A percentile compares a stretch with the other conserved stretches of the same genome.
phyloP scores from a whole-genome alignment of 1,284 basidiomycete genomes.

The Hypsizygus ulmarius region DNA sequence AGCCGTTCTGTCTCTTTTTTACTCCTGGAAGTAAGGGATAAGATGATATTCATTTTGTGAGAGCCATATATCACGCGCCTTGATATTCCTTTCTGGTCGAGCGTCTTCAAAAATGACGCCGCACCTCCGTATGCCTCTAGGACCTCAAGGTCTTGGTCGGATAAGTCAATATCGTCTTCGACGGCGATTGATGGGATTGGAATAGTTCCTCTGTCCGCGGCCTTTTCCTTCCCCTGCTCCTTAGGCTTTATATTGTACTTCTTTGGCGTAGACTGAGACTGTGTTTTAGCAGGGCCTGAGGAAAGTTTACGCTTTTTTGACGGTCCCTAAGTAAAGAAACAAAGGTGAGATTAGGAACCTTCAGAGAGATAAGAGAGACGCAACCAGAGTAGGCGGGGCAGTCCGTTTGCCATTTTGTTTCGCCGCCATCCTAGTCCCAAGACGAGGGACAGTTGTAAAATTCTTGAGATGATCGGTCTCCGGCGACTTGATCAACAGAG shows the following conservation, averaged over 20 bases:
- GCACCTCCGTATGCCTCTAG: constrained; percentile 57
- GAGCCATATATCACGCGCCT: constrained; percentile 43
- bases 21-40: constrained; percentile 50
- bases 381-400: constrained; percentile 34
- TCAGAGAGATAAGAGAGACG: not conserved
- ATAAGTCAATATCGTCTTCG: constrained; percentile 50
- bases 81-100: constrained; percentile 72
- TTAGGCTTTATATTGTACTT: constrained; percentile 33
- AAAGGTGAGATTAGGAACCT: not conserved
- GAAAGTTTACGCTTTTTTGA: constrained; percentile 49
- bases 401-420: constrained; percentile 35
- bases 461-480: too few species aligned
- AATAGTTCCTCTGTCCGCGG: constrained; percentile 56
- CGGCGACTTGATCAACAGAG: too few species aligned
- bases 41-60: constrained; percentile 6
- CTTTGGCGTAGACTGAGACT: constrained; percentile 15
- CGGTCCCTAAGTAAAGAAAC: constrained; percentile 21
- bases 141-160: constrained; percentile 62
- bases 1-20: constrained; percentile 72
- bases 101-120: constrained; percentile 54
- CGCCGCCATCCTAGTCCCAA: constrained; percentile 22
- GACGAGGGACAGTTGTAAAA: not conserved
- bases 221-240: constrained; percentile 55
- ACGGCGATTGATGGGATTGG: constrained; percentile 51
- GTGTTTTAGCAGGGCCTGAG: constrained; percentile 19